Evolutionary conservation across 306 rosid species (phyloP).

Genomic region (Alnus glutinosa): DNA sequence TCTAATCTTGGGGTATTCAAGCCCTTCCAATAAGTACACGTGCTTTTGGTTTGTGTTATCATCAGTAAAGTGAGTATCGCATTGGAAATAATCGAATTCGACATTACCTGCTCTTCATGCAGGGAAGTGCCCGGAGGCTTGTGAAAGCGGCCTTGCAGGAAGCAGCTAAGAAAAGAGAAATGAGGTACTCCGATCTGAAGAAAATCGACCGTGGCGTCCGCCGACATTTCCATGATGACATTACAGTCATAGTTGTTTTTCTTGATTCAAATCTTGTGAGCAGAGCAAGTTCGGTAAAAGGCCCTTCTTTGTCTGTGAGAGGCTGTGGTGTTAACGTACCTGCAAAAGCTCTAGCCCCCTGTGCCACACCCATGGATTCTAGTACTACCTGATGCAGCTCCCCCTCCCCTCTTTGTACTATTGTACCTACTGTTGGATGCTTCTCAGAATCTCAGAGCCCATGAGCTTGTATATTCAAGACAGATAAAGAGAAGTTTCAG

Average conservation of each 20-base stretch:
- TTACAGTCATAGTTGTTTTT: constrained; percentile 73
- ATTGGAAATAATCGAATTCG: constrained; percentile 15
- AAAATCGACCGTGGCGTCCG: constrained; percentile 89
- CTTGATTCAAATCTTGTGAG: constrained; percentile 79
- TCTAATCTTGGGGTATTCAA: background rate
- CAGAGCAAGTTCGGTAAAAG: constrained; percentile 60
- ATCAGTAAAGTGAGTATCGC: background rate
- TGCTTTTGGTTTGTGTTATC: background rate
- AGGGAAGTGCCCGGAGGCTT: constrained; percentile 89
- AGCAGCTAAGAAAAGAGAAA: constrained; percentile 94
- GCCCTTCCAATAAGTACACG: background rate
- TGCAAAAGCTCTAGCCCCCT: constrained; percentile 45
- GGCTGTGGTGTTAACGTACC: constrained; percentile 60
- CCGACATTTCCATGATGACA: constrained; percentile 90
- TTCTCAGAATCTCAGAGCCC: constrained; percentile 28
- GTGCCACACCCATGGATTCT: constrained; percentile 36
- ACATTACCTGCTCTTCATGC: constrained; percentile 27
- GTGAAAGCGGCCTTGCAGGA: constrained; percentile 75
- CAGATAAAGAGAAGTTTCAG: constrained; percentile 28
- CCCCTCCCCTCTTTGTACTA: constrained; percentile 6
- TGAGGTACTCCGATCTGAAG: constrained; percentile 89
- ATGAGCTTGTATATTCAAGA: constrained; percentile 32
- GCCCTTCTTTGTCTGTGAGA: constrained; percentile 62
- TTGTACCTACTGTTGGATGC: constrained; percentile 30
- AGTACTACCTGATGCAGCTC: constrained; percentile 30